These are phyloP conservation scores for Botrytis hyacinthi DNA, from an alignment of 2,329 filamentous ascomycete genomes.

Conservation along the genomic window DNA sequence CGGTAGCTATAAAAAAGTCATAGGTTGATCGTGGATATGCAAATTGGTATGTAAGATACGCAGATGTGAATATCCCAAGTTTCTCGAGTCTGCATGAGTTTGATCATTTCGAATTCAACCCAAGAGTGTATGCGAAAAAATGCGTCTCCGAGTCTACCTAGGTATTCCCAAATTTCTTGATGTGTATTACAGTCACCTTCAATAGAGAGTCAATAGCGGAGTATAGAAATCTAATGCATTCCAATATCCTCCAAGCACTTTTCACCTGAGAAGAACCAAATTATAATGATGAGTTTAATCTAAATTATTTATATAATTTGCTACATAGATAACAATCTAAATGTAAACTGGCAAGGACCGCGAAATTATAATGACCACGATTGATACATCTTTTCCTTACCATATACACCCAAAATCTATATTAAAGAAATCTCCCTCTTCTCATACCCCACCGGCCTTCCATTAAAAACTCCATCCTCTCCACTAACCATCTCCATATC, in stretches of 20 bases:
- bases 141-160: neutral
- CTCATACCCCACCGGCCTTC: neutral
- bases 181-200: neutral
- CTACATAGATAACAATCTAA: neutral
- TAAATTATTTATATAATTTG: neutral
- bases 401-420: neutral
- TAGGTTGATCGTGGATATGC: neutral
- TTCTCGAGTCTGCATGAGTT: neutral
- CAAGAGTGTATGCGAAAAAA: neutral
- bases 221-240: too few species aligned
- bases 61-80: neutral
- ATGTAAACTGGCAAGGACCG: neutral
- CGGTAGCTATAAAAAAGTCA: neutral
- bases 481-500: constrained; percentile 16
- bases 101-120: neutral
- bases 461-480: constrained; percentile 10
- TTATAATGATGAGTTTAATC: neutral
- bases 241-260: neutral
- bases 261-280: neutral
- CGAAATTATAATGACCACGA: neutral
- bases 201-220: too few species aligned
- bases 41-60: neutral
- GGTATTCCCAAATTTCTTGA: neutral
- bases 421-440: constrained; percentile 7
- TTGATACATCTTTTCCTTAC: neutral